phyloP scores from a whole-genome alignment of 345 rosid species.

The Rhizophora mangle region DNA sequence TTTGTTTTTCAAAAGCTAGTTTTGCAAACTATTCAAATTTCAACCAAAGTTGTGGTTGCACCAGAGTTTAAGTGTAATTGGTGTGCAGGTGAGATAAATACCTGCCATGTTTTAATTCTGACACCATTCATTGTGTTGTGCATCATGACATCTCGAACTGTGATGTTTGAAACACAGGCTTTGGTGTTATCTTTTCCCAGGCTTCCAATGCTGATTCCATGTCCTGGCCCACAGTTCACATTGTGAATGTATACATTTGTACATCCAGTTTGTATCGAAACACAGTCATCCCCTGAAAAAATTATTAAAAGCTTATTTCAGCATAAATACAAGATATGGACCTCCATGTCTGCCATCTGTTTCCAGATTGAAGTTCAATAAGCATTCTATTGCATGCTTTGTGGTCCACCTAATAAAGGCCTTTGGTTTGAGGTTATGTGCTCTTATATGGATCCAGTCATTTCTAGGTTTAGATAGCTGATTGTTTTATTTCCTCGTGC shows the following conservation, averaged over 20 bases:
- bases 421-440: neutral
- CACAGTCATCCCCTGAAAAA: constrained; percentile 82
- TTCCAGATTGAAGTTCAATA: neutral
- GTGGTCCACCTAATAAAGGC: neutral
- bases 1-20: no score
- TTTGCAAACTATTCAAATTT: neutral
- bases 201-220: constrained; percentile 95
- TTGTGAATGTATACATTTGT: constrained; percentile 76
- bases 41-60: constrained; percentile 13
- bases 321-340: neutral
- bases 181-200: constrained; percentile 74
- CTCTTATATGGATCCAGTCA: neutral
- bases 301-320: constrained; percentile 17
- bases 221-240: constrained; percentile 95
- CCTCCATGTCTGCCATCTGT: neutral
- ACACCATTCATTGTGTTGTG: constrained; percentile 87
- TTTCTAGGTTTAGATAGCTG: constrained; percentile 1
- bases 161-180: constrained; percentile 95
- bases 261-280: constrained; percentile 93
- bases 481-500: neutral
- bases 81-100: constrained; percentile 25
- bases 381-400: neutral
- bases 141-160: constrained; percentile 69
- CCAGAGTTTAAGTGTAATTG: neutral
- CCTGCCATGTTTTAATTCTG: constrained; percentile 99